phyloP scores from a whole-genome alignment of 371 early-diverging fungal species.

The Actinomortierella wolfii region DNA sequence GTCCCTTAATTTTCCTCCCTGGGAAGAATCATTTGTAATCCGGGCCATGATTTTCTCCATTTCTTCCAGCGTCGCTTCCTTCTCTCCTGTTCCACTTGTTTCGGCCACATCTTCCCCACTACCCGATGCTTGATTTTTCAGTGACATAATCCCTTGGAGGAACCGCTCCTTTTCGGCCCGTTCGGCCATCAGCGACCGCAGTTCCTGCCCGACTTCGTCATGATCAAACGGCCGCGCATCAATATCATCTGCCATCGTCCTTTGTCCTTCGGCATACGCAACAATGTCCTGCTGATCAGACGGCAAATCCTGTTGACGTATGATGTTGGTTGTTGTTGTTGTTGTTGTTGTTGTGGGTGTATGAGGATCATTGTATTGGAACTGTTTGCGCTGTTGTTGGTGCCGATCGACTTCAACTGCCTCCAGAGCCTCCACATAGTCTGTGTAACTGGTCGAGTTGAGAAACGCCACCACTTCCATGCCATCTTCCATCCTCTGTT shows the following conservation, averaged over 20 bases:
- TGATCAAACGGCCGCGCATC: conserved; percentile 26
- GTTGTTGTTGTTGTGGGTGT: conserved; percentile 9
- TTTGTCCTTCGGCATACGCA: conserved; percentile 13
- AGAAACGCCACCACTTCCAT: conserved; percentile 25
- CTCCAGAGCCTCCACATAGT: conserved; percentile 33
- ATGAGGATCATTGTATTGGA: conserved; percentile 34
- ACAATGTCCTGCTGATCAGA: conserved; percentile 46
- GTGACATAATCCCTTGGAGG: conserved; percentile 10
- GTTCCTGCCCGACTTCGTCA: conserved; percentile 16
- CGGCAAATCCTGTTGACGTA: conserved; percentile 23
- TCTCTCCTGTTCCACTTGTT: background rate
- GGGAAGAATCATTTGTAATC: conserved; percentile 21
- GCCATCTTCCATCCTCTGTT: conserved; percentile 24
- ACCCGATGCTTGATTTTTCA: background rate
- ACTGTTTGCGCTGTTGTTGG: conserved; percentile 27
- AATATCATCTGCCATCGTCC: conserved; percentile 32
- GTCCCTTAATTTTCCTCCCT: conserved; percentile 19
- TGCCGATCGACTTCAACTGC: conserved; percentile 13
- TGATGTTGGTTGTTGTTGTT: background rate
- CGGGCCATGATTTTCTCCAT: conserved; percentile 38
- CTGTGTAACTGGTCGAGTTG: conserved; percentile 33
- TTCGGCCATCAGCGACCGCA: conserved; percentile 22
- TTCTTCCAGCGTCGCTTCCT: conserved; percentile 23
- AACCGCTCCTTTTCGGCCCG: conserved; percentile 22
- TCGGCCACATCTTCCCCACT: background rate